A percentile compares a stretch with the other conserved stretches of the same genome.
Evolutionary conservation across 2,329 filamentous ascomycete genomes (phyloP).

Genomic region (Alternaria atra): DNA sequence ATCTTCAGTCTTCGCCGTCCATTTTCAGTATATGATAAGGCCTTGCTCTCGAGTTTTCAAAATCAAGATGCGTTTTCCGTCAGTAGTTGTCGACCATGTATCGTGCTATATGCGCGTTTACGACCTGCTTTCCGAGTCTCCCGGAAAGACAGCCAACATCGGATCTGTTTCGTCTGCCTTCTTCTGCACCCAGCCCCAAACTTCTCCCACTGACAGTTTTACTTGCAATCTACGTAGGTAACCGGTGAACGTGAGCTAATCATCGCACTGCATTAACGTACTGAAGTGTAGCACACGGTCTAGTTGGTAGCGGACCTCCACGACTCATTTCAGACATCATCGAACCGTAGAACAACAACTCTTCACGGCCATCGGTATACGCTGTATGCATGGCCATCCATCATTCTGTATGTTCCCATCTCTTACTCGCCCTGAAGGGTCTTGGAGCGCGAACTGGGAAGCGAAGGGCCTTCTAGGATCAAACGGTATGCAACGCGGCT

Average conservation of each 20-base stretch:
- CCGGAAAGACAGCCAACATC: not conserved
- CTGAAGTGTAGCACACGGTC: conserved; percentile 3
- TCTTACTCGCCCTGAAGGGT: not conserved
- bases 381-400: not conserved
- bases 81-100: not conserved
- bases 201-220: not conserved
- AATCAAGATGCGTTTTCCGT: not conserved
- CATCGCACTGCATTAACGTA: conserved; percentile 3
- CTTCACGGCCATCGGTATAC: not conserved
- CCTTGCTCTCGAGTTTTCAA: not conserved
- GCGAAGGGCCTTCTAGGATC: not conserved
- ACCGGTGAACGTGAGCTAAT: conserved; percentile 7
- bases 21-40: not conserved
- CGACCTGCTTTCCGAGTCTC: not conserved
- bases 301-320: not conserved
- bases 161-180: no score
- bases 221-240: not conserved
- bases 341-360: not conserved
- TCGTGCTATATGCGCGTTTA: not conserved
- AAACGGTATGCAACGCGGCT: not conserved
- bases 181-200: not conserved
- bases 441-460: not conserved
- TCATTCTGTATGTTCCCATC: not conserved
- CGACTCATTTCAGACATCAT: not conserved
- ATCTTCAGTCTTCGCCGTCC: not conserved